A percentile compares a stretch with the other conserved stretches of the same genome.
phyloP scores from a whole-genome alignment of 1,284 basidiomycete genomes.

The Thecaphora frezii region DNA sequence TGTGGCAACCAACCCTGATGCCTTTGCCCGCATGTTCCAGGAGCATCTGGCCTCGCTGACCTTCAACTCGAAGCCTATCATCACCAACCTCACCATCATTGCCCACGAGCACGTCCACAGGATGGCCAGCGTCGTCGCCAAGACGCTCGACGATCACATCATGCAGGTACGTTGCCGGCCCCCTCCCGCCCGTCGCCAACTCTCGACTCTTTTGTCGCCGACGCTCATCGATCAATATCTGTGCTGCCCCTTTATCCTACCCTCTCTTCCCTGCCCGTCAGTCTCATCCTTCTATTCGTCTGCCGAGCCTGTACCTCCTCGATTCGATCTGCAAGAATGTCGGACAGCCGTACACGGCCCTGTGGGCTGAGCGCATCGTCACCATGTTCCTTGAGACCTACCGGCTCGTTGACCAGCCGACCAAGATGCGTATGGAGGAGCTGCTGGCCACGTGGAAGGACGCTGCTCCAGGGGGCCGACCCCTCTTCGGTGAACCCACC shows the following conservation, averaged over 20 bases:
- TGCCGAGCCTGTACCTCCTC: slow-evolving; percentile 90
- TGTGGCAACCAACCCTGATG: slow-evolving; percentile 63
- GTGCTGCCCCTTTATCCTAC: not conserved
- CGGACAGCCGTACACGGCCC: slow-evolving; percentile 50
- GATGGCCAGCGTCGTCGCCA: slow-evolving; percentile 78
- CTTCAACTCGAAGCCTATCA: slow-evolving; percentile 93
- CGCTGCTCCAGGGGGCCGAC: slow-evolving; percentile 34
- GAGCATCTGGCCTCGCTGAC: slow-evolving; percentile 79
- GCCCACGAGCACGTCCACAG: slow-evolving; percentile 79
- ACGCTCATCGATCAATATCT: too few relatives aligned
- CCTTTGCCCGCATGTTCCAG: slow-evolving; percentile 68
- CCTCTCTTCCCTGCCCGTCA: slow-evolving; percentile 3
- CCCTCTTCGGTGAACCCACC: slow-evolving; percentile 49
- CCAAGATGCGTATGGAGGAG: slow-evolving; percentile 55
- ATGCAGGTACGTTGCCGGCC: slow-evolving; percentile 64
- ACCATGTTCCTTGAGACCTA: slow-evolving; percentile 56
- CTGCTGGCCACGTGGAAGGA: slow-evolving; percentile 54
- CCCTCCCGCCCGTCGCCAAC: too few relatives aligned
- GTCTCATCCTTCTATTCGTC: slow-evolving; percentile 73
- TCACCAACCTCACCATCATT: slow-evolving; percentile 89
- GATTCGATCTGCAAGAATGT: slow-evolving; percentile 73
- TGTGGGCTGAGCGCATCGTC: slow-evolving; percentile 49
- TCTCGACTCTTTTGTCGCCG: too few relatives aligned
- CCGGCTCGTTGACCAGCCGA: slow-evolving; percentile 53
- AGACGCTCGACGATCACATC: slow-evolving; percentile 85